These are phyloP conservation scores for Rhodomyrtus tomentosa DNA, from an alignment of 345 rosid genomes.

Conservation along the genomic window DNA sequence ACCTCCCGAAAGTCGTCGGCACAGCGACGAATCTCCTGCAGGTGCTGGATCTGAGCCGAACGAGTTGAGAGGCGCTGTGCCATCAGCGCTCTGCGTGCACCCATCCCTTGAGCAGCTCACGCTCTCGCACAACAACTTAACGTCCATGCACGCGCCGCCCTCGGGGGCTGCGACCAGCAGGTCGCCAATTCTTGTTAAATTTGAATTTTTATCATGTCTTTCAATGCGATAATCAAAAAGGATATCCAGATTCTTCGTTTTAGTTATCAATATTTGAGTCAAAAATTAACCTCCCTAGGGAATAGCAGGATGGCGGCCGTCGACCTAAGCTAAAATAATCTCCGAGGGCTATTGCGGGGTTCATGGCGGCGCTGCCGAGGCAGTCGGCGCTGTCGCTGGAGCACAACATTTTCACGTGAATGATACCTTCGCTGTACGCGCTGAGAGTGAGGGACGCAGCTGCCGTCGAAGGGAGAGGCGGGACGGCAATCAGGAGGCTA, in stretches of 20 bases:
- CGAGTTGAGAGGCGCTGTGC: constrained; percentile 42
- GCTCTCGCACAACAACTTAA: constrained; percentile 54
- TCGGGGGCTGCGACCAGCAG: constrained; percentile 11
- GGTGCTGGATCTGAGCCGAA: constrained; percentile 66
- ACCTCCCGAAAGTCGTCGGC: constrained; percentile 30
- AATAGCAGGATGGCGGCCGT: constrained; percentile 29
- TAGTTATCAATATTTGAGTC: neutral
- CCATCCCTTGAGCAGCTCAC: constrained; percentile 53
- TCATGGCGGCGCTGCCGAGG: constrained; percentile 22
- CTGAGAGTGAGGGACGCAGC: neutral
- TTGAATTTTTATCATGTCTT: neutral
- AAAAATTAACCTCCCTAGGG: neutral
- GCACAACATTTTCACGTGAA: constrained; percentile 25
- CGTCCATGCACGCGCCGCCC: constrained; percentile 38
- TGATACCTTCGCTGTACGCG: constrained; percentile 30
- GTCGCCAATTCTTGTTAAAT: neutral
- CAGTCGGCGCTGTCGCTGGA: constrained; percentile 29
- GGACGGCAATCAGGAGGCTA: constrained; percentile 45
- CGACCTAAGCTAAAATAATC: constrained; percentile 21
- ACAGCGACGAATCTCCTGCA: constrained; percentile 19
- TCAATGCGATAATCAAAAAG: neutral
- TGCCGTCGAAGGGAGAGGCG: constrained; percentile 25
- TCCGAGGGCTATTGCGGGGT: constrained; percentile 15
- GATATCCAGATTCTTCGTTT: neutral
- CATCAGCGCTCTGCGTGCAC: constrained; percentile 42